These are phyloP conservation scores for Chalciporus sp. DNA, from an alignment of 1,284 basidiomycete species.

Conservation along the genomic window DNA sequence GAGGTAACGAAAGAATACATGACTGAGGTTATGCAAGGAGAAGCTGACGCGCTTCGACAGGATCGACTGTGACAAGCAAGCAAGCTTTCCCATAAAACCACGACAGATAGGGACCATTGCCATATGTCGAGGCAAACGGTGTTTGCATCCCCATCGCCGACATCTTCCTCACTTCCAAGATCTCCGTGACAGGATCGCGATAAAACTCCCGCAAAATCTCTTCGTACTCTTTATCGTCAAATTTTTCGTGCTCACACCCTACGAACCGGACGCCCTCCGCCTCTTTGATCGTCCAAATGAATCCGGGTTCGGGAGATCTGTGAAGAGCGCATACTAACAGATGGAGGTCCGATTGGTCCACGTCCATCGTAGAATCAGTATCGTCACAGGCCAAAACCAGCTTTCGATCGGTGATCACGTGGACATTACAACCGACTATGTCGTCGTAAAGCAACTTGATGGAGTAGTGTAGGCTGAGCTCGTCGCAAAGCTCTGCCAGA, in stretches of 20 bases:
- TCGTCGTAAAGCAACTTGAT: no score
- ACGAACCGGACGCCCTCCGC: neutral
- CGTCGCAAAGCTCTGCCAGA: neutral
- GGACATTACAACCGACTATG: no score
- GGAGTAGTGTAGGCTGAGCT: neutral
- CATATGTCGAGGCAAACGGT: neutral
- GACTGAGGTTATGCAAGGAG: no score
- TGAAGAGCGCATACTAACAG: no score
- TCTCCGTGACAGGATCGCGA: neutral
- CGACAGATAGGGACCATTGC: neutral
- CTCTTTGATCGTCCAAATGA: slow-evolving; percentile 22
- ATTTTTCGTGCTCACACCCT: neutral
- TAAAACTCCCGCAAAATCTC: neutral
- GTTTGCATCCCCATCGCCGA: neutral
- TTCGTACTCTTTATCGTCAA: neutral
- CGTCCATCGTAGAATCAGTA: no score
- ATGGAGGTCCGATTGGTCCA: neutral
- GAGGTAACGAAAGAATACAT: no score
- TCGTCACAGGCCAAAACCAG: neutral
- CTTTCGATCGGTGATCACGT: neutral
- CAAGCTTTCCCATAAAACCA: slow-evolving; percentile 19
- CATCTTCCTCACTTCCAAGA: neutral
- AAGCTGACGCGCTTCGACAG: neutral
- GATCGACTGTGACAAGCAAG: slow-evolving; percentile 10
- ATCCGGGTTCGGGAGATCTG: neutral